Base-by-base conservation (phyloP, 805 yeast species). In the Candida peoriensis region DNA sequence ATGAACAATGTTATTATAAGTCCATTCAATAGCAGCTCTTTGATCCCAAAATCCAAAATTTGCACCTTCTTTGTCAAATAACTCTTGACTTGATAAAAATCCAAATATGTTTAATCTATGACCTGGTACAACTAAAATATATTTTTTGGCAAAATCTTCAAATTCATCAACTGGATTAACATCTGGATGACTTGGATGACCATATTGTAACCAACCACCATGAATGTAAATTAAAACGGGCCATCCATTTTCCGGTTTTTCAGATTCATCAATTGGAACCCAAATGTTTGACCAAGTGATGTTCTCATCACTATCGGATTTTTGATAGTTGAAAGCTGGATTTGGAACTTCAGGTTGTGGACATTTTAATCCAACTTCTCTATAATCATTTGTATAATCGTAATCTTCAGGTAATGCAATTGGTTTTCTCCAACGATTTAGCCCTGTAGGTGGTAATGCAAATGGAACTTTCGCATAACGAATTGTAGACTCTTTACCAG, bases 31-130 rank as follows among this genome's bases (percentile, higher is more conserved):
- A 1, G 70, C 75, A 23, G 54, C 37, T 32, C 64, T 50, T 48
- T 70, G 78, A 48, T 73, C 78, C 63, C 66, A 64, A 32, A 70
- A 55, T 6, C 71, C 72, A 33, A 58, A 59, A 12, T 34, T 41
- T 6, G 55, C 57, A 20, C 59, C 55, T 19, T 36, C 32, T 55
- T 63, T 30, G 15, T 34, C 36, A 10, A 35, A n/a, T 11, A 59
- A 32, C 37, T 58, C 46, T 44, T 73, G 68, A 54, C 60, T 61
- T 9, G 57, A 44, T 17, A 66, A 33, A 39, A 66, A 47, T 38
- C 69, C 58, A 55, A 59, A 58, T 34, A 62, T 52, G 36, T 63
- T 63, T 29, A 66, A 55, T 28, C 75, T 64, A 40, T 66, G 66
- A 10, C 66, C 63, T 26, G 64, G 52, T 13, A 53, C 37, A 15